Conservation (phyloP, 2,329 filamentous ascomycete species). For the Hypoxylon sp. region DNA sequence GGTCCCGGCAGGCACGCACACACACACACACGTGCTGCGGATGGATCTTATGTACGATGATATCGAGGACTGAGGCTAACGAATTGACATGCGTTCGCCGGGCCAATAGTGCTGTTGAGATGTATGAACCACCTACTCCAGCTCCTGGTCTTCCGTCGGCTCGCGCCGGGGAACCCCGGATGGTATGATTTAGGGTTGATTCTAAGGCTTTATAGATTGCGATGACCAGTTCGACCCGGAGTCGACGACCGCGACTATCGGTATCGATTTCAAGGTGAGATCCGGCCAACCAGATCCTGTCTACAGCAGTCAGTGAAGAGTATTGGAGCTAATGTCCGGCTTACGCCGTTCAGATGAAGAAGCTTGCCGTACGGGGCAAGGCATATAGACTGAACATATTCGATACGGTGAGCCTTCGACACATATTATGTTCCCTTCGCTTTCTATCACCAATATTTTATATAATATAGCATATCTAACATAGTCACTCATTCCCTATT, state of each 20-base stretch:
- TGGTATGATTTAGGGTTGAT: slow-evolving; percentile 15
- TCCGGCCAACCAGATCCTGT: neutral
- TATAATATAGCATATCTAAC: slow-evolving; percentile 8
- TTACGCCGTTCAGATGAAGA: slow-evolving; percentile 63
- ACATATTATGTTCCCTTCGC: neutral
- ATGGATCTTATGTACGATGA: neutral
- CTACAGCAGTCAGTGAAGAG: neutral
- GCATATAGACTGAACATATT: slow-evolving; percentile 68
- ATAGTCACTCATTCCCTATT: neutral
- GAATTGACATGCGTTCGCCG: slow-evolving; percentile 15
- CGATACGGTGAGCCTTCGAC: slow-evolving; percentile 60
- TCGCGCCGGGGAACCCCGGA: slow-evolving; percentile 2
- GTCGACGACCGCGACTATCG: slow-evolving; percentile 68
- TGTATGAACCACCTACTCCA: slow-evolving; percentile 50
- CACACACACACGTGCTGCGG: neutral
- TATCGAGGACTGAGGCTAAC: slow-evolving; percentile 29
- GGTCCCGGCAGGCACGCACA: neutral
- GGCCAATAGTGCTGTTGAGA: slow-evolving; percentile 63
- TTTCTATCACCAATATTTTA: neutral
- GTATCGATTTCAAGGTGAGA: slow-evolving; percentile 69
- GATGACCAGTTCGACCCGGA: slow-evolving; percentile 71
- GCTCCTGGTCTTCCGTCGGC: neutral
- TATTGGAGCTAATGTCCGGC: slow-evolving; percentile 3
- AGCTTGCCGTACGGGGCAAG: slow-evolving; percentile 66
- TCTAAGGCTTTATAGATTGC: slow-evolving; percentile 56